Base-by-base conservation (phyloP, 1,139 yeast species). In the Geotrichum histeridarum region DNA sequence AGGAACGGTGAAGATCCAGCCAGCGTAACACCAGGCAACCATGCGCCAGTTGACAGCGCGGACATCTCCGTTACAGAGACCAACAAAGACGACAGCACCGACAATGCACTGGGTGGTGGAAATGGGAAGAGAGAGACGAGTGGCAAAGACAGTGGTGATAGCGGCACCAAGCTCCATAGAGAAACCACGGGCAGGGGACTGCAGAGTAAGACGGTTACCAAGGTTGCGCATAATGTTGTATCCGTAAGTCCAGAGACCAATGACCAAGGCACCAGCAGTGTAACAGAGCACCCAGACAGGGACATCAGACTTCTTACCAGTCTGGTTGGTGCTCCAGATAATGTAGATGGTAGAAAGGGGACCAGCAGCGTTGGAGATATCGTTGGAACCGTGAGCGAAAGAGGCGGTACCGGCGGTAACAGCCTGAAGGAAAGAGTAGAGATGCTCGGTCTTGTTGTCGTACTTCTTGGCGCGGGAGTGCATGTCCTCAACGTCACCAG, bases 71-170 rank as follows among this genome's bases (percentile, higher is more conserved):
- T 85, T 85, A 73, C 89, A 83, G 57, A 84, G 74, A 57, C 91
- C 94, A 61, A 85, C 86, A 63, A 81, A 81, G 8, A 85, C 87
- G 48, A 86, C 83, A 48, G 89, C 88, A 60, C 94, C 93, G 54
- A 83, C 85, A n/a, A 89, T 86, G 65, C 83, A 78, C 70, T 85
- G 91, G 8, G 93, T 85, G 38, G 93, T 85, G 12, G 90, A 83
- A 46, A 84, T 80, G 42, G 93, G 93, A 59, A 85, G 80, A 3
- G 77, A 74, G 61, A 85, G 75, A 69, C 83, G 85, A 14, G 93
- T 82, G 43, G 93, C 91, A 80, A 86, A 78, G 42, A 84, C 83
- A 14, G 84, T 81, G 12, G 93, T 84, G 54, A 83, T 73, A 48
- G 93, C 93, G 55, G 91, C 89, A 59, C 91, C 93, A 55, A 85